Base-by-base conservation (phyloP, 805 yeast species). In the Candida vartiovaarae region DNA sequence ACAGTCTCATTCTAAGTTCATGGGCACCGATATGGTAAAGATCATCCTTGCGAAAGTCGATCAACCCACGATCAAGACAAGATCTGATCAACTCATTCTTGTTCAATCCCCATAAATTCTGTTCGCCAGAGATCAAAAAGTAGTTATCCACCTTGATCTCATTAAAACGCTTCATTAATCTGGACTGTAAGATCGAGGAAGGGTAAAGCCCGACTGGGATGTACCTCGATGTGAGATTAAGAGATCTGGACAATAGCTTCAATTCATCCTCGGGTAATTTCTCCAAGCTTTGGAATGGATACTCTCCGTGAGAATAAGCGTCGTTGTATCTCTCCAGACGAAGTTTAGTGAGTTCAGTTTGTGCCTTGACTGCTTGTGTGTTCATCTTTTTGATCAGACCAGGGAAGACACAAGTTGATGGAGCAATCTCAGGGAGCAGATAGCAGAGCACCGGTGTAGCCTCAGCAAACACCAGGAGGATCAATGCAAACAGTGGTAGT, bases 391-490 rank as follows among this genome's bases (percentile, higher is more conserved):
- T 42, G 35, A 47, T 25, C 31, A 50, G 36, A 5, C 63, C 61
- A 1, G 82, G 82, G 30, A 77, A 63, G 8, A 75, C 64, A 57
- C 84, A 79, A 8, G 82, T 78, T 63, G 71, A 71, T 8, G 84
- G 82, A 1, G 80, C 71, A 4, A 79, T 54, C 48, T 73, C 75
- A 0, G 85, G 85, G 40, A 77, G 55, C 4, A 66, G 56, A 42
- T 70, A 75, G 53, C 82, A 76, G 5, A 80, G 48, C 1, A 75
- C 23, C 1, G 82, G 81, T 0, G 82, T 74, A 40, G 63, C 53
- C 51, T 80, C 86, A 54, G 74, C 74, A 56, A 76, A 78, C 3
- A 76, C 49, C 27, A 73, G 38, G 38, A 73, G 63, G 6, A 76
- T 49, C 3, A 77, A 36, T 1, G 71, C 68, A 60, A 80, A 79